A percentile compares a stretch with the other conserved stretches of the same genome.
These are phyloP conservation scores for Cairneyella variabilis DNA, from an alignment of 495 filamentous ascomycete species.

Conservation along the genomic window DNA sequence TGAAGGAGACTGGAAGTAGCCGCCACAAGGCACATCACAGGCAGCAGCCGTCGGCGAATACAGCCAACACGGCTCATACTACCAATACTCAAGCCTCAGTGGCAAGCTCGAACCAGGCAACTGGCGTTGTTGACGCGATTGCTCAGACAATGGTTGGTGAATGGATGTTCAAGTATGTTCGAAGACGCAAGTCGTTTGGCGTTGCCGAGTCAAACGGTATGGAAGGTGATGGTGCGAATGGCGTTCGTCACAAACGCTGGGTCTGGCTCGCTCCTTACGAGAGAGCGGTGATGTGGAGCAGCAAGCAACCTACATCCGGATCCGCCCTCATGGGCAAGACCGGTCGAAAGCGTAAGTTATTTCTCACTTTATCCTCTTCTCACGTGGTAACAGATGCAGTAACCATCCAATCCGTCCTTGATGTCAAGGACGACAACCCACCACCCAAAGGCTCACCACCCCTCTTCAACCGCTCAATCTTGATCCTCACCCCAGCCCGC, in stretches of 20 bases:
- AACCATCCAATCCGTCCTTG: slow-evolving; percentile 89
- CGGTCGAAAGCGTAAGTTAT: slow-evolving; percentile 83
- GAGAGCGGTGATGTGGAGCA: slow-evolving; percentile 94
- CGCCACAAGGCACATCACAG: slow-evolving; percentile 39
- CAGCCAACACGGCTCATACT: slow-evolving; percentile 39
- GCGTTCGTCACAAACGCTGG: slow-evolving; percentile 88
- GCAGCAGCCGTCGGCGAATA: slow-evolving; percentile 50
- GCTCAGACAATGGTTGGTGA: slow-evolving; percentile 98
- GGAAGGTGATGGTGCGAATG: slow-evolving; percentile 52
- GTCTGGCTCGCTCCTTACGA: slow-evolving; percentile 98
- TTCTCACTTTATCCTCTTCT: neutral
- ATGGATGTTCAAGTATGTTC: slow-evolving; percentile 99
- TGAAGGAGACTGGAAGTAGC: slow-evolving; percentile 31
- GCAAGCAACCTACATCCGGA: slow-evolving; percentile 88
- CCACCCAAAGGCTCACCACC: slow-evolving; percentile 60
- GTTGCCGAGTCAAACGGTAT: slow-evolving; percentile 60
- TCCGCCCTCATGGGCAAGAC: slow-evolving; percentile 90
- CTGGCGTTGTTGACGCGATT: slow-evolving; percentile 93
- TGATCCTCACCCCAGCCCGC: slow-evolving; percentile 89
- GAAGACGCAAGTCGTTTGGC: slow-evolving; percentile 87
- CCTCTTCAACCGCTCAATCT: slow-evolving; percentile 87
- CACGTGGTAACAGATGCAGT: slow-evolving; percentile 48
- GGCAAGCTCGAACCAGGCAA: slow-evolving; percentile 59
- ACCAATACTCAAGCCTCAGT: slow-evolving; percentile 41
- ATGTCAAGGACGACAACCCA: slow-evolving; percentile 93